Evolutionary conservation across 2,329 filamentous ascomycete species (phyloP), one percentile per base, ranked within the genome.

Genomic region (Epichloe amarillans): DNA sequence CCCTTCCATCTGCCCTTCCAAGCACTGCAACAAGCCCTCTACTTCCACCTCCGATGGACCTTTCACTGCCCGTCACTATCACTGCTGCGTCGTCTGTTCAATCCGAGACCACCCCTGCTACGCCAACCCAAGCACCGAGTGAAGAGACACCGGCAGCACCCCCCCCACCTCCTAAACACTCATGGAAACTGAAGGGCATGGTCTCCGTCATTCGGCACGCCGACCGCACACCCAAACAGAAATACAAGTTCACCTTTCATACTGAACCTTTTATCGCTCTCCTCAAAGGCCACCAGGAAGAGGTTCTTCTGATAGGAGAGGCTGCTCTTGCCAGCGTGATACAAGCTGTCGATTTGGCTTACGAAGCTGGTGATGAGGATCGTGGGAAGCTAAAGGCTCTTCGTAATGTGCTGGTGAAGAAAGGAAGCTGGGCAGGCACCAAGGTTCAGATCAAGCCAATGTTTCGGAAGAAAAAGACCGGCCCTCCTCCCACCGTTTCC

Each of bases 361-460:
- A 93, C 62, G 73, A 80, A 36, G 81, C 88, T 59, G 86, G 84
- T 1, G 72, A 89, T 19, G 93, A 98, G 65, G 94, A 98, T 61
- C 76, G 76, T 46, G 81, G 79, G 47, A 98, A 98, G 68, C 80
- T 98, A n/a, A 83, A 81, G 56, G 75, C 88, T 41, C 75, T 98
- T 47, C 84, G 86, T 52, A 91, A 91, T 55, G 91, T 94, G 5
- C 72, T 98, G 6, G 82, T 88, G 41, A 94, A 93, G 69, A 98
- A 98, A 66, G 89, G 90, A 2, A 83, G 82, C 19, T 96, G 91
- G 86, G 84, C 89, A 4, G 93, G 93, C 0, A 98, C 93, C 1
- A 98, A 98, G 66, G 89, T 98, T 2, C 93, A 98, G 67, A 97
- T 98, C 65, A 98, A 98, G 67, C 93, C 93, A 10, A 95, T 98